phyloP scores from a whole-genome alignment of 208 protist species.

The Trypanosoma brucei region DNA sequence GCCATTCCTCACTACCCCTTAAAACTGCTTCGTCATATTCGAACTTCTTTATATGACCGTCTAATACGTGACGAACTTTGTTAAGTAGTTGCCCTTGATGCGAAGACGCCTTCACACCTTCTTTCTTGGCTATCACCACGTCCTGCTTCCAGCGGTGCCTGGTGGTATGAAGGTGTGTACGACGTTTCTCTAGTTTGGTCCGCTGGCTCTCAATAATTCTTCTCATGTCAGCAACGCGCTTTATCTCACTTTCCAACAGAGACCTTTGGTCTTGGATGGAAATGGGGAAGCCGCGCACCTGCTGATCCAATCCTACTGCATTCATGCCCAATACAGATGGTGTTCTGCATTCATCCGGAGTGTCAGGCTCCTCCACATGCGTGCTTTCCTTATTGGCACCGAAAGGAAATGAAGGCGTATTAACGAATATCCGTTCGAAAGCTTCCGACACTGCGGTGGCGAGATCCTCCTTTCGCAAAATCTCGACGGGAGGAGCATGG shows the following conservation, averaged over 20 bases:
- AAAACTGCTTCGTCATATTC: slow-evolving; percentile 68
- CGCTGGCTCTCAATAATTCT: slow-evolving; percentile 56
- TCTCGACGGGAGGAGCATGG: neutral
- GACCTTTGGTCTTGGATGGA: slow-evolving; percentile 44
- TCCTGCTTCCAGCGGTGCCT: slow-evolving; percentile 79
- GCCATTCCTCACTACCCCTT: slow-evolving; percentile 66
- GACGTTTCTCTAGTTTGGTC: slow-evolving; percentile 47
- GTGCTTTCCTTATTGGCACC: slow-evolving; percentile 15
- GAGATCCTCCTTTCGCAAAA: slow-evolving; percentile 31
- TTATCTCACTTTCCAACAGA: slow-evolving; percentile 47
- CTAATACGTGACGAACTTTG: slow-evolving; percentile 48
- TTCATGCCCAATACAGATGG: neutral
- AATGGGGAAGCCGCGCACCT: slow-evolving; percentile 20
- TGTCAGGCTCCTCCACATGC: neutral
- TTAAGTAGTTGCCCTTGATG: slow-evolving; percentile 64
- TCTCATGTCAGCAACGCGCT: slow-evolving; percentile 41
- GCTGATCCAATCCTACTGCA: neutral
- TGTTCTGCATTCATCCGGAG: slow-evolving; percentile 1
- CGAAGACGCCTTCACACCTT: slow-evolving; percentile 69
- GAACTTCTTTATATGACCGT: slow-evolving; percentile 53
- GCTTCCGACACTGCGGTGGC: slow-evolving; percentile 59
- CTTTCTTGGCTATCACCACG: slow-evolving; percentile 62
- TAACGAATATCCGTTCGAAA: slow-evolving; percentile 55
- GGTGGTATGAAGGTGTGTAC: slow-evolving; percentile 44
- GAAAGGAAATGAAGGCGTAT: slow-evolving; percentile 54